These are phyloP conservation scores for Agroathelia rolfsii DNA, from an alignment of 1,284 basidiomycete genomes.

Conservation along the genomic window DNA sequence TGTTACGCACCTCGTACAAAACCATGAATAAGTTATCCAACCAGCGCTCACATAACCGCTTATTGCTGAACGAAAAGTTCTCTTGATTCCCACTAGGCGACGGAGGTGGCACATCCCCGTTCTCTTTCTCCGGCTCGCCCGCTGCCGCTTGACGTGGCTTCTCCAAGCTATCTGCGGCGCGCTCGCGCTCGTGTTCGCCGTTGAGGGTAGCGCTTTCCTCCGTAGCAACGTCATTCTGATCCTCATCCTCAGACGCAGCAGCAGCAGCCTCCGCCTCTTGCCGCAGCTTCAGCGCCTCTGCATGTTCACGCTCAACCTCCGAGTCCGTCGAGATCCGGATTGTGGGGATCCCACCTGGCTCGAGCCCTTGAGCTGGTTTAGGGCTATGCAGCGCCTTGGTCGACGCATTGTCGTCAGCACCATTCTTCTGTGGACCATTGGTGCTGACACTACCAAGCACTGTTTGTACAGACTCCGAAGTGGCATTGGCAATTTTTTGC, in stretches of 20 bases:
- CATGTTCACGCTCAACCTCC: constrained; percentile 41
- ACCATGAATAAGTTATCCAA: constrained; percentile 99
- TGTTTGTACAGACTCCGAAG: too few relatives aligned
- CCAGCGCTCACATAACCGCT: constrained; percentile 95
- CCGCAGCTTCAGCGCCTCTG: constrained; percentile 14
- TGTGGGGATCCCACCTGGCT: too few relatives aligned
- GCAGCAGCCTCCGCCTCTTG: constrained; percentile 18
- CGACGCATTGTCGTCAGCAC: constrained; percentile 13
- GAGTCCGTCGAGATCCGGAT: constrained; percentile 87
- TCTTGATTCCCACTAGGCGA: constrained; percentile 33
- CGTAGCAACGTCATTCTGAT: constrained; percentile 27
- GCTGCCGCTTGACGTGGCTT: constrained; percentile 55
- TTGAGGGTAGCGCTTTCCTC: too few relatives aligned
- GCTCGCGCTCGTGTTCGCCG: too few relatives aligned
- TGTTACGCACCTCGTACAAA: constrained; percentile 74
- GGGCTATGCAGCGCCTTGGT: constrained; percentile 20
- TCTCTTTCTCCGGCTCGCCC: constrained; percentile 33
- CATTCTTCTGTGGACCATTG: constrained; percentile 4
- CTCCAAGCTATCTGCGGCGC: too few relatives aligned
- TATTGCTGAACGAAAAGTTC: constrained; percentile 89
- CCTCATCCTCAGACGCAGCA: constrained; percentile 19
- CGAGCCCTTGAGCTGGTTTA: too few relatives aligned
- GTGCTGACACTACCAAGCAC: too few relatives aligned
- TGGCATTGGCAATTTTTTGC: constrained; percentile 51
- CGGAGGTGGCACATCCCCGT: constrained; percentile 19